Conservation (phyloP, 164 flowering plant genomes). For the Houttuynia cordata region DNA sequence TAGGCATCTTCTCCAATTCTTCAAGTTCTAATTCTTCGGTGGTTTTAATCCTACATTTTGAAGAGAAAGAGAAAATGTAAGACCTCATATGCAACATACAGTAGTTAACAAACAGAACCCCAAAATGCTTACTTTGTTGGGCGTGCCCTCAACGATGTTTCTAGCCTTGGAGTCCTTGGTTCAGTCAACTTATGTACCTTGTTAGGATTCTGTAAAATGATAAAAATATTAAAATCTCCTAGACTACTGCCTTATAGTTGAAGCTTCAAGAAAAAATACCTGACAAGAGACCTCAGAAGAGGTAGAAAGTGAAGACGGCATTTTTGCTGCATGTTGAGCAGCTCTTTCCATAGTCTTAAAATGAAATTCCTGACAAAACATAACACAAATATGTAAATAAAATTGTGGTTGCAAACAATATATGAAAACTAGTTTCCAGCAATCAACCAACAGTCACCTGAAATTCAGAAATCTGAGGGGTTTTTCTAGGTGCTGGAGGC, state of each 20-base stretch:
- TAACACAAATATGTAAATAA: not conserved
- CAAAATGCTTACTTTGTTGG: slow-evolving; percentile 33
- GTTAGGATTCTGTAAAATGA: slow-evolving; percentile 28
- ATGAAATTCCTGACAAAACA: slow-evolving; percentile 63
- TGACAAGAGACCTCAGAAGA: slow-evolving; percentile 44
- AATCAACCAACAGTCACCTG: slow-evolving; percentile 32
- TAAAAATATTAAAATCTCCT: not conserved
- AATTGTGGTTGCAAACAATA: not conserved
- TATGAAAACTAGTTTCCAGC: not conserved
- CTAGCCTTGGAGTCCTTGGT: slow-evolving; percentile 70
- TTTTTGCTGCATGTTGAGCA: slow-evolving; percentile 50
- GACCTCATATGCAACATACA: not conserved
- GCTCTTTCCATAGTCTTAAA: slow-evolving; percentile 80
- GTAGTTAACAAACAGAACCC: not conserved
- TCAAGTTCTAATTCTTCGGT: slow-evolving; percentile 66
- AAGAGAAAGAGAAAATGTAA: not conserved
- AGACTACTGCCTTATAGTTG: not conserved
- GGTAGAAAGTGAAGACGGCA: slow-evolving; percentile 39
- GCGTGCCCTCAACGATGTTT: slow-evolving; percentile 72
- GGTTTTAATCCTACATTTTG: slow-evolving; percentile 22
- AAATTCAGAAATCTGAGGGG: slow-evolving; percentile 71
- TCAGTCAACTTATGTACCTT: slow-evolving; percentile 53
- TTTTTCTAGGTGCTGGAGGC: slow-evolving; percentile 58
- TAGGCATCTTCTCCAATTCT: slow-evolving; percentile 66
- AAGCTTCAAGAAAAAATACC: slow-evolving; percentile 17